Evolutionary conservation across 2,329 filamentous ascomycete species (phyloP).

Genomic region (Penicillium sp.): DNA sequence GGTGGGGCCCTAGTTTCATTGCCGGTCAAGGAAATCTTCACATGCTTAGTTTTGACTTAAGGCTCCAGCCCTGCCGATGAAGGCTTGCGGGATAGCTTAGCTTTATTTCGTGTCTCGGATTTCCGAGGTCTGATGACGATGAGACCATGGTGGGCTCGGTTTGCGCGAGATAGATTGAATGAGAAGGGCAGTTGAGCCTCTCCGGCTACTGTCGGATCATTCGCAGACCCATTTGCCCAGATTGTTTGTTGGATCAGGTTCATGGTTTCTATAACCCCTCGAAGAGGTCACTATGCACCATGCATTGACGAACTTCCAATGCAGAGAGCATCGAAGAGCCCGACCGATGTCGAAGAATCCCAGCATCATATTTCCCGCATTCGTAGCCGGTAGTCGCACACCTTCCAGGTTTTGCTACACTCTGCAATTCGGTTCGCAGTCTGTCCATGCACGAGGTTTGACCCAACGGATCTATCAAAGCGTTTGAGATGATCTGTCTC

Average conservation of each 20-base stretch:
- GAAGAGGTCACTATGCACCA: not conserved
- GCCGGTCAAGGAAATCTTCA: constrained; percentile 8
- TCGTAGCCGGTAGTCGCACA: not conserved
- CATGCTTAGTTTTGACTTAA: constrained; percentile 3
- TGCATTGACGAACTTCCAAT: not conserved
- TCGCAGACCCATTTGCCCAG: not conserved
- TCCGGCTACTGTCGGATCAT: not conserved
- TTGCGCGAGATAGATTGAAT: constrained; percentile 3
- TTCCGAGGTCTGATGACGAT: constrained; percentile 3
- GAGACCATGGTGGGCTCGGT: constrained; percentile 1
- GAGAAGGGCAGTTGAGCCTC: not conserved
- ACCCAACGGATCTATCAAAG: constrained; percentile 5
- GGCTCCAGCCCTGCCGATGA: constrained; percentile 8
- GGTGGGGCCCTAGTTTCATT: constrained; percentile 15
- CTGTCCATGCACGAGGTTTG: not conserved
- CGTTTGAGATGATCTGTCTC: not conserved
- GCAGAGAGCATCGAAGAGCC: not conserved
- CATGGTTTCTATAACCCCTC: not conserved
- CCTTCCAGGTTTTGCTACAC: not conserved
- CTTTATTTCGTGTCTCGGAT: not conserved
- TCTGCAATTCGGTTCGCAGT: not conserved
- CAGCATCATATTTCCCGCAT: not conserved
- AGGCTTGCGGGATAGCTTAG: constrained; percentile 18
- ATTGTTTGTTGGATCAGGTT: no score
- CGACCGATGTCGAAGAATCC: not conserved